These are phyloP conservation scores for Hortiboletus campestris DNA, from an alignment of 768 basidiomycete species.

Conservation along the genomic window DNA sequence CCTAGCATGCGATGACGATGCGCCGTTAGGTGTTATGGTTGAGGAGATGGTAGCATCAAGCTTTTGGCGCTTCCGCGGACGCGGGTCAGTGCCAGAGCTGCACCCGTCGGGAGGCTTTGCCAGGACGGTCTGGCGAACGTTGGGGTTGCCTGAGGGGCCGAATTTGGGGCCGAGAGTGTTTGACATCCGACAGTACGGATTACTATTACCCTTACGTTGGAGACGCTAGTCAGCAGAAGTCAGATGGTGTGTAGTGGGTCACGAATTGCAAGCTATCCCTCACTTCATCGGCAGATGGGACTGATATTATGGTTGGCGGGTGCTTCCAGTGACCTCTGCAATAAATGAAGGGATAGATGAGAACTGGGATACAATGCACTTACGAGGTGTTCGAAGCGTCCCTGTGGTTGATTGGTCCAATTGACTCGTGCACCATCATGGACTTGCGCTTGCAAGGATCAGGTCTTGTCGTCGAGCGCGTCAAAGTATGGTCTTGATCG, in stretches of 20 bases:
- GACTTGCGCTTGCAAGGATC: conserved; percentile 13
- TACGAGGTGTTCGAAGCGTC: conserved; percentile 30
- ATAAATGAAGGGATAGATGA: conserved; percentile 4
- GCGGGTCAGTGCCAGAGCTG: neutral
- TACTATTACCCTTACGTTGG: conserved; percentile 10
- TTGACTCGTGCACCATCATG: conserved; percentile 9
- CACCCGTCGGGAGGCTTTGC: neutral
- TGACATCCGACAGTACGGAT: conserved; percentile 3
- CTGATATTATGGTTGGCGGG: conserved; percentile 20
- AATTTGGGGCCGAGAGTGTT: neutral
- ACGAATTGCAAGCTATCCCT: conserved; percentile 4
- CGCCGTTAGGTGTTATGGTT: neutral
- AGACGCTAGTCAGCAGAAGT: conserved; percentile 9
- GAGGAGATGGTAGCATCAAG: conserved; percentile 4
- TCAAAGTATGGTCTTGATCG: conserved; percentile 9
- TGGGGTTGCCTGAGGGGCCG: conserved; percentile 24
- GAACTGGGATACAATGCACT: conserved; percentile 6
- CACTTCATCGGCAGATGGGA: conserved; percentile 15
- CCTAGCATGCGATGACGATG: conserved; percentile 1
- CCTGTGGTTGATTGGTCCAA: conserved; percentile 24
- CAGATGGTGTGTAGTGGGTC: neutral
- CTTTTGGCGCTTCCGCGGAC: conserved; percentile 24
- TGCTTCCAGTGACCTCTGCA: conserved; percentile 18
- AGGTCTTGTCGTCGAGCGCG: conserved; percentile 8
- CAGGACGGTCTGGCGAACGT: conserved; percentile 19